These are phyloP conservation scores for Penicillium sp. DNA, from an alignment of 2,329 filamentous ascomycete species.

Conservation along the genomic window DNA sequence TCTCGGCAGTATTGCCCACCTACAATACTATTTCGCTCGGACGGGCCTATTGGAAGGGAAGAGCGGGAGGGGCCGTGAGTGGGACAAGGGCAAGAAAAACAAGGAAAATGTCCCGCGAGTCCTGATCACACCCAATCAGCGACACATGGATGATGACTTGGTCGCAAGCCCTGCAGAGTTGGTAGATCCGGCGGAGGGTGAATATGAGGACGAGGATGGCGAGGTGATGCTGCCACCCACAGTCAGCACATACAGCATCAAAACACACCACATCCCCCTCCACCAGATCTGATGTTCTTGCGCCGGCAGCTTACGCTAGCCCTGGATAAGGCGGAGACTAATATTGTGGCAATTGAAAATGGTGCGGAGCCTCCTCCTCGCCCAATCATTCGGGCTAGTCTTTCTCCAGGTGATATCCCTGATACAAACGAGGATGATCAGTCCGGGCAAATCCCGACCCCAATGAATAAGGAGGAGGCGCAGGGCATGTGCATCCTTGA, in stretches of 20 bases:
- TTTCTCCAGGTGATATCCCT: conserved; percentile 31
- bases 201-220: conserved; percentile 54
- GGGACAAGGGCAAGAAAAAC: conserved; percentile 51
- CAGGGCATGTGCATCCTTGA: conserved; percentile 92
- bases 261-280: conserved; percentile 78
- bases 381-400: conserved; percentile 32
- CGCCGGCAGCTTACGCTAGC: conserved; percentile 67
- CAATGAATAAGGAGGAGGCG: conserved; percentile 75
- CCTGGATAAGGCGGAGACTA: conserved; percentile 67
- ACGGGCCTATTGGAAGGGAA: conserved; percentile 93
- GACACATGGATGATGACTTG: conserved; percentile 45
- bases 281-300: conserved; percentile 77
- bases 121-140: conserved; percentile 41
- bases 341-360: conserved; percentile 54
- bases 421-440: conserved; percentile 46
- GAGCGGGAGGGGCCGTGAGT: conserved; percentile 77
- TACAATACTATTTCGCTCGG: conserved; percentile 97
- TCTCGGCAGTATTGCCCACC: conserved; percentile 90
- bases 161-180: conserved; percentile 53
- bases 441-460: conserved; percentile 25
- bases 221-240: conserved; percentile 90
- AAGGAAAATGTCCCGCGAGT: conserved; percentile 42
- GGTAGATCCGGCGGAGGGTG: conserved; percentile 47
- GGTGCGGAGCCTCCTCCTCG: conserved; percentile 31
- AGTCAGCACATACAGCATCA: conserved; percentile 89